Conservation (phyloP, 2,329 filamentous ascomycete species). For the Colletotrichum tropicicola region DNA sequence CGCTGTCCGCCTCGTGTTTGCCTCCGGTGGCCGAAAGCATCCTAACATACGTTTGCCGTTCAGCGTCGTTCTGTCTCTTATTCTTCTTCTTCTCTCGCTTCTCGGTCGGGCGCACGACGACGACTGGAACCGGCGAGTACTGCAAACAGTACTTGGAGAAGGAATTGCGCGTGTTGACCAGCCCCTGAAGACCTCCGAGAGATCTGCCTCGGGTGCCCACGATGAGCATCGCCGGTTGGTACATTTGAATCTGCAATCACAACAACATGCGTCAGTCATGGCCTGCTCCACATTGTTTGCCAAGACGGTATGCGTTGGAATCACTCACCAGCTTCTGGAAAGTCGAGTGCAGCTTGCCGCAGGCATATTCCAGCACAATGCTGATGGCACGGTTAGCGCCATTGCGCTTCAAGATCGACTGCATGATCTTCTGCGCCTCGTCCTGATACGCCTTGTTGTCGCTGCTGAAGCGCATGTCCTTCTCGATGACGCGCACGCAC, state of each 20-base stretch:
- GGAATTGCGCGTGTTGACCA: constrained; percentile 80
- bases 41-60: constrained; percentile 77
- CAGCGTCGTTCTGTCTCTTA: constrained; percentile 82
- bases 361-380: constrained; percentile 84
- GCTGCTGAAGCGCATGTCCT: constrained; percentile 75
- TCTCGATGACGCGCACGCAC: constrained; percentile 88
- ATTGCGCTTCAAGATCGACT: constrained; percentile 82
- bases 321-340: constrained; percentile 87
- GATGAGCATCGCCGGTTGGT: constrained; percentile 90
- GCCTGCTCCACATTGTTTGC: background rate
- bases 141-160: constrained; percentile 96
- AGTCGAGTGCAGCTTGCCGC: constrained; percentile 89
- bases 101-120: constrained; percentile 87
- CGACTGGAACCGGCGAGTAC: constrained; percentile 91
- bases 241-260: constrained; percentile 81
- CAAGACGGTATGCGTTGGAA: too few relatives aligned
- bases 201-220: constrained; percentile 89
- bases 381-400: constrained; percentile 82
- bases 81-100: constrained; percentile 91
- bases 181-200: constrained; percentile 84
- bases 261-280: background rate
- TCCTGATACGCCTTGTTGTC: constrained; percentile 71
- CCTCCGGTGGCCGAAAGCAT: constrained; percentile 74
- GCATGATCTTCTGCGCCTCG: constrained; percentile 79
- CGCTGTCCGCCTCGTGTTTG: constrained; percentile 66